These are phyloP conservation scores for Fimicolochytrium jonesii DNA, from an alignment of 192 early-diverging fungal species.

Conservation along the genomic window DNA sequence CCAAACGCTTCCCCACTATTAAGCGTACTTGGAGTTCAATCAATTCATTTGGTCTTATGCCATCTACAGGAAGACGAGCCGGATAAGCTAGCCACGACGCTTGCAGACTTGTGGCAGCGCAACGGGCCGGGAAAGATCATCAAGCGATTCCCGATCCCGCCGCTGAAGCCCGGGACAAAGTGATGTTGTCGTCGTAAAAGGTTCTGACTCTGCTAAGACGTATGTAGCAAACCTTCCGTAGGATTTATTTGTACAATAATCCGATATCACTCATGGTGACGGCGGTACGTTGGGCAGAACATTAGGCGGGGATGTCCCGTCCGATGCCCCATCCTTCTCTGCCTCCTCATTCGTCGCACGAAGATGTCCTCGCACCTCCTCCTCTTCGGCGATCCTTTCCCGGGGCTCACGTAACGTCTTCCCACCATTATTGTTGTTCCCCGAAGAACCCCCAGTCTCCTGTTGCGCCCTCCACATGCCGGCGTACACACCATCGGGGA, in stretches of 20 bases:
- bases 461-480: constrained; percentile 85
- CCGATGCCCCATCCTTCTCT: neutral
- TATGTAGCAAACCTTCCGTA: no score
- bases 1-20: no score
- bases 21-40: no score
- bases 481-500: constrained; percentile 70
- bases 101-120: constrained; percentile 40
- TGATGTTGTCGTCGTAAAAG: no score
- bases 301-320: neutral
- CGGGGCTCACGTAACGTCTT: no score
- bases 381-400: constrained; percentile 15
- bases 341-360: neutral
- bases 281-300: constrained; percentile 7
- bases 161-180: constrained; percentile 1
- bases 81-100: constrained; percentile 29
- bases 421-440: neutral
- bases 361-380: constrained; percentile 3
- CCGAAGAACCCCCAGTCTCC: neutral
- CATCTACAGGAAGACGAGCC: constrained; percentile 50
- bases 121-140: constrained; percentile 28
- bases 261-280: constrained; percentile 4
- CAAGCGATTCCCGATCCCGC: constrained; percentile 36
- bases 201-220: no score
- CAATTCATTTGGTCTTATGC: no score
- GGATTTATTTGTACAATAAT: no score